phyloP scores from a whole-genome alignment of 768 basidiomycete species.

The Lactarius sp. region DNA sequence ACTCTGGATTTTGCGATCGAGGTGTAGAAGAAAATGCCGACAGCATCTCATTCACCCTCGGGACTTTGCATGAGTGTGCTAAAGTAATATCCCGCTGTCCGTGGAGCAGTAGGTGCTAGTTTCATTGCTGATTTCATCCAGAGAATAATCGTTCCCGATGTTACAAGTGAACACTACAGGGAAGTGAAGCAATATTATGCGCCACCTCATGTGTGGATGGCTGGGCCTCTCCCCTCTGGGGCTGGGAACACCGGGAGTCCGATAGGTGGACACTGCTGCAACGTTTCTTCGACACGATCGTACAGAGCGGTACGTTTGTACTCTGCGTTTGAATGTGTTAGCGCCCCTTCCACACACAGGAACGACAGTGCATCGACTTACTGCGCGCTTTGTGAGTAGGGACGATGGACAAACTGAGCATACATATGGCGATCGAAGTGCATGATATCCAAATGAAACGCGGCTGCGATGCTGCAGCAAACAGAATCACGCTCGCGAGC shows the following conservation, averaged over 20 bases:
- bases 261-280: conserved; percentile 13
- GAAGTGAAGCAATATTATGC: background rate
- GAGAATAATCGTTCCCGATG: too few relatives aligned
- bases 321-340: conserved; percentile 3
- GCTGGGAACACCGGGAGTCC: background rate
- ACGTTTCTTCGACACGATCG: conserved; percentile 11
- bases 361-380: background rate
- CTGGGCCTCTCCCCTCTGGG: background rate
- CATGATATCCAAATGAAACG: conserved; percentile 17
- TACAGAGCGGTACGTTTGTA: conserved; percentile 11
- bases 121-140: too few relatives aligned
- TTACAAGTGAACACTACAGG: background rate
- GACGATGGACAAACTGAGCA: background rate
- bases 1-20: too few relatives aligned
- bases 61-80: background rate
- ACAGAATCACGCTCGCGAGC: conserved; percentile 15
- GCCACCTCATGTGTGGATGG: background rate
- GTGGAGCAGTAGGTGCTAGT: too few relatives aligned
- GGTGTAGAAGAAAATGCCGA: too few relatives aligned
- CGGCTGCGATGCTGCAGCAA: conserved; percentile 10
- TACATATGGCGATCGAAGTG: background rate
- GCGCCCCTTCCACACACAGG: background rate
- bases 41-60: too few relatives aligned
- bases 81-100: background rate
- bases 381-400: background rate